These are phyloP conservation scores for Multifurca ochricompacta DNA, from an alignment of 768 basidiomycete genomes.

Conservation along the genomic window DNA sequence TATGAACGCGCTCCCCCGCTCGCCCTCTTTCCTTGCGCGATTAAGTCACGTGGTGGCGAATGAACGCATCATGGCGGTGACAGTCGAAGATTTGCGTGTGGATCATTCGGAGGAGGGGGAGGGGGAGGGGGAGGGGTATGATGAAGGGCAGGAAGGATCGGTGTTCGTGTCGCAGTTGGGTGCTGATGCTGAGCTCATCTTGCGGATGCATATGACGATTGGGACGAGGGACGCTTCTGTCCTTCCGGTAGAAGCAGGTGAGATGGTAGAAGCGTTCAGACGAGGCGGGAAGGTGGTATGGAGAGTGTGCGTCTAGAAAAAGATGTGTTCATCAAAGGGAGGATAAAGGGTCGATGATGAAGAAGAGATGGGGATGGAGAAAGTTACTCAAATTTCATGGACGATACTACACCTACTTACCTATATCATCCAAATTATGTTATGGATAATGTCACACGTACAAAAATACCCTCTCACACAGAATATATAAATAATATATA, in stretches of 20 bases:
- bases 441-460: no score
- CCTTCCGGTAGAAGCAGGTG: slow-evolving; percentile 60
- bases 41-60: slow-evolving; percentile 68
- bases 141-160: slow-evolving; percentile 31
- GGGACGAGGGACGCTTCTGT: slow-evolving; percentile 55
- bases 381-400: no score
- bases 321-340: slow-evolving; percentile 26
- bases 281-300: slow-evolving; percentile 29
- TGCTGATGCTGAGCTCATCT: slow-evolving; percentile 36
- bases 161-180: slow-evolving; percentile 44
- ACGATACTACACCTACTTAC: no score
- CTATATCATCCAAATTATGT: no score
- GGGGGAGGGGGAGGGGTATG: no score
- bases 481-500: no score
- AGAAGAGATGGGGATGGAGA: neutral
- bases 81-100: slow-evolving; percentile 51
- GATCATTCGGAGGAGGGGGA: slow-evolving; percentile 26
- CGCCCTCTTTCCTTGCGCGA: slow-evolving; percentile 53
- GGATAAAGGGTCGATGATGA: slow-evolving; percentile 25
- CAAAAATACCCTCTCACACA: no score
- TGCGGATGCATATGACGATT: slow-evolving; percentile 77
- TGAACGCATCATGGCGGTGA: slow-evolving; percentile 70
- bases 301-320: slow-evolving; percentile 26
- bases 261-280: slow-evolving; percentile 51
- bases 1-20: slow-evolving; percentile 31